phyloP scores from a whole-genome alignment of 176 grass and related monocot species.

The Eragrostis curvula region DNA sequence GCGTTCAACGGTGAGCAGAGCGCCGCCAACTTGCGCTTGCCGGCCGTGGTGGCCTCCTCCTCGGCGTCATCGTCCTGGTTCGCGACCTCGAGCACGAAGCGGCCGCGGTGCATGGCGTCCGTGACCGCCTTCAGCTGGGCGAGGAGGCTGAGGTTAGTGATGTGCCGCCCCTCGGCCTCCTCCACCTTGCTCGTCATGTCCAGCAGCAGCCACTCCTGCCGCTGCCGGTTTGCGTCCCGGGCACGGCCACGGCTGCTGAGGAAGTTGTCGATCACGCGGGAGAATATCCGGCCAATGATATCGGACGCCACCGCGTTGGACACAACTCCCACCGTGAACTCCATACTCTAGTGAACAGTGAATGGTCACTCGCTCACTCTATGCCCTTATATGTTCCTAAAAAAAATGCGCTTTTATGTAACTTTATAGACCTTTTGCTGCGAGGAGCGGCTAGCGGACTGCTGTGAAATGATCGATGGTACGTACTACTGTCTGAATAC shows the following conservation, averaged over 20 bases:
- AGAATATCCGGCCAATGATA: slow-evolving; percentile 22
- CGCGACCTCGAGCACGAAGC: slow-evolving; percentile 35
- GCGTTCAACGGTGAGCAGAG: not conserved
- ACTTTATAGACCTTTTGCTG: too few relatives aligned
- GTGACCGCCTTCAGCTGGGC: slow-evolving; percentile 42
- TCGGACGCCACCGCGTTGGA: slow-evolving; percentile 16
- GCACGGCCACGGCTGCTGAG: not conserved
- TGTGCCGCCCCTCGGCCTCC: slow-evolving; percentile 55
- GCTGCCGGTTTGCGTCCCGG: slow-evolving; percentile 18
- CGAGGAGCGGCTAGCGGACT: too few relatives aligned
- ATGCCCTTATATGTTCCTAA: too few relatives aligned
- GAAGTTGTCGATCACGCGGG: slow-evolving; percentile 34
- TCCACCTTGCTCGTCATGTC: slow-evolving; percentile 40
- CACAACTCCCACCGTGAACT: too few relatives aligned
- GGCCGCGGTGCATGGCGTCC: slow-evolving; percentile 39
- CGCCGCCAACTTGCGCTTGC: not conserved
- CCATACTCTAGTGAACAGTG: too few relatives aligned
- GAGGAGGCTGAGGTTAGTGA: slow-evolving; percentile 50
- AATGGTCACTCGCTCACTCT: too few relatives aligned
- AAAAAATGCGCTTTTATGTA: too few relatives aligned
- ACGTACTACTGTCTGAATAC: too few relatives aligned
- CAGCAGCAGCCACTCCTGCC: slow-evolving; percentile 39
- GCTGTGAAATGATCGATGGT: too few relatives aligned
- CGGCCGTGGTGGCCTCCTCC: not conserved
- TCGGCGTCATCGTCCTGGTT: not conserved